These are phyloP conservation scores for Chenopodium suecicum DNA, from an alignment of 148 eudicot species.

Conservation along the genomic window DNA sequence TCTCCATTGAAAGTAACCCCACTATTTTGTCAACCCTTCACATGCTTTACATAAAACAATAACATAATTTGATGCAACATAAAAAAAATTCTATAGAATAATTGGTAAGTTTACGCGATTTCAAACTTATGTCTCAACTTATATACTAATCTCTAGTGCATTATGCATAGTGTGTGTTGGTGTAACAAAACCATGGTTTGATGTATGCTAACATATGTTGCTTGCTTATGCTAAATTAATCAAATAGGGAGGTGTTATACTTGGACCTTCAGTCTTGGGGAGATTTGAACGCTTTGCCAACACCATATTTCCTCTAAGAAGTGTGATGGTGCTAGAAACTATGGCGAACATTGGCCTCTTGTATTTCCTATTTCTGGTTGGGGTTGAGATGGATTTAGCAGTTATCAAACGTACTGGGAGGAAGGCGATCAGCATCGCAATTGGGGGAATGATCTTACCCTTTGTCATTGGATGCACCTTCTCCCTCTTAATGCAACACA, in stretches of 20 bases:
- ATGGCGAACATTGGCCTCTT: slow-evolving; percentile 74
- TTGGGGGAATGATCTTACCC: slow-evolving; percentile 65
- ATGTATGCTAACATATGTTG: neutral
- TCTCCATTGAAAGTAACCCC: no score
- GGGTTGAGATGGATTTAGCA: slow-evolving; percentile 64
- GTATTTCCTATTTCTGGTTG: slow-evolving; percentile 67
- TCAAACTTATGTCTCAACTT: neutral
- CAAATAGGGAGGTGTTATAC: slow-evolving; percentile 60
- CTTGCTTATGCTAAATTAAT: neutral
- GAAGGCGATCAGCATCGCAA: slow-evolving; percentile 52
- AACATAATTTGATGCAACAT: no score
- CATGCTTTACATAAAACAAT: no score
- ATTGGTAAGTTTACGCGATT: neutral
- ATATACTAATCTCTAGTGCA: neutral
- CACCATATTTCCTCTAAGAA: slow-evolving; percentile 52
- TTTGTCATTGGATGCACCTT: slow-evolving; percentile 50
- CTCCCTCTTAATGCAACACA: slow-evolving; percentile 30
- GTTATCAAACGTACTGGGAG: slow-evolving; percentile 47
- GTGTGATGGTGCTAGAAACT: slow-evolving; percentile 70
- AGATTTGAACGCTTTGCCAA: slow-evolving; percentile 31
- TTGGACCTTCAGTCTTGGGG: slow-evolving; percentile 70
- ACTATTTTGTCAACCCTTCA: no score
- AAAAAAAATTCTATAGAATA: no score
- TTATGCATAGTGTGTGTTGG: neutral
- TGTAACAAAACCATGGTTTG: neutral